These are phyloP conservation scores for Grammothele lineata DNA, from an alignment of 768 basidiomycete species.

Conservation along the genomic window DNA sequence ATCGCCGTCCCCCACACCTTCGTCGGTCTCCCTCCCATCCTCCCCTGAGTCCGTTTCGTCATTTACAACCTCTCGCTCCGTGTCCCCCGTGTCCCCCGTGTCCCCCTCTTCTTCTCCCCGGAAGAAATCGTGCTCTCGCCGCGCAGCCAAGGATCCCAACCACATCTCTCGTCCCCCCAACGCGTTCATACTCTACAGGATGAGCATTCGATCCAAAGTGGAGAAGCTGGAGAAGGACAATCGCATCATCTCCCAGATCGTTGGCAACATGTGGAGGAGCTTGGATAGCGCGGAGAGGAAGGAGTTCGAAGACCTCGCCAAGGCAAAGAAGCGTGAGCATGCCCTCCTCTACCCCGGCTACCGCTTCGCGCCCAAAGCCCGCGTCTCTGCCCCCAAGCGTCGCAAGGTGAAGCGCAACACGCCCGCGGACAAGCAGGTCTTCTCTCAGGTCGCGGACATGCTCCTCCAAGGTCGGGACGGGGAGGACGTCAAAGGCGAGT, in stretches of 20 bases:
- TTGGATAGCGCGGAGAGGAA: constrained; percentile 44
- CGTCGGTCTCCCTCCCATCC: too few relatives aligned
- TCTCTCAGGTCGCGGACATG: too few relatives aligned
- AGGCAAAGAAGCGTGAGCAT: constrained; percentile 56
- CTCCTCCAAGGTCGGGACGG: too few relatives aligned
- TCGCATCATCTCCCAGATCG: constrained; percentile 65
- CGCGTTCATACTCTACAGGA: constrained; percentile 66
- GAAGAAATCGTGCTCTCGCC: background rate
- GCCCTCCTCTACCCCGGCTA: constrained; percentile 54
- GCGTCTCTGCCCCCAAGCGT: constrained; percentile 8
- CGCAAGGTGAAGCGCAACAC: constrained; percentile 25
- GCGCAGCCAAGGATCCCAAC: constrained; percentile 35
- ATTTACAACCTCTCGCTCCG: background rate
- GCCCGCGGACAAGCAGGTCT: constrained; percentile 23
- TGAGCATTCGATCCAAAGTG: constrained; percentile 17
- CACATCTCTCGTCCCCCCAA: constrained; percentile 66
- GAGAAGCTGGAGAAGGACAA: constrained; percentile 28
- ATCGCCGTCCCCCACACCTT: too few relatives aligned
- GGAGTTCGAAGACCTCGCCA: constrained; percentile 43
- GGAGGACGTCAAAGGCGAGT: constrained; percentile 30
- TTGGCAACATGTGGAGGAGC: constrained; percentile 68
- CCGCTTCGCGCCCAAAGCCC: constrained; percentile 46
- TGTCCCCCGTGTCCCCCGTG: background rate
- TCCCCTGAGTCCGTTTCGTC: too few relatives aligned
- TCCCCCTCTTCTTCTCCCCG: background rate